Percentiles rank a stretch among this genome's conserved stretches.
Conservation (phyloP, 345 rosid genomes). For the Streptanthus diversifolius region DNA sequence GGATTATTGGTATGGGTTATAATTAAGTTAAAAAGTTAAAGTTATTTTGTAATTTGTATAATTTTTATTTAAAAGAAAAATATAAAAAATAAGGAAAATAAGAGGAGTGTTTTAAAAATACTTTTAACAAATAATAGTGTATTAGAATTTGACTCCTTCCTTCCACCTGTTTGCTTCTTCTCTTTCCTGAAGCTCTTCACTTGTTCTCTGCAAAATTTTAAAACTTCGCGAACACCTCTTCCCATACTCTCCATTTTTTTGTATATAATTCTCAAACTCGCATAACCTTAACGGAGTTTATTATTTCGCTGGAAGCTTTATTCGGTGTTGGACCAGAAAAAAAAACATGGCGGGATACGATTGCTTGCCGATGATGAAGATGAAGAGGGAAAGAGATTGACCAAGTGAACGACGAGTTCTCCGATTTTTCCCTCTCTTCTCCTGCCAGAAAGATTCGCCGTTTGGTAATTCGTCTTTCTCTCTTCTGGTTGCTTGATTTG, state of each 20-base stretch:
- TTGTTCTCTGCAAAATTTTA: neutral
- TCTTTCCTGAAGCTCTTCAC: too few relatives aligned
- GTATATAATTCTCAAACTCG: neutral
- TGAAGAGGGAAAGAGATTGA: constrained; percentile 61
- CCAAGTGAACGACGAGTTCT: constrained; percentile 65
- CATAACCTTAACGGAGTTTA: neutral
- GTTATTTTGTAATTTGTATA: too few relatives aligned
- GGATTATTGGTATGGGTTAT: too few relatives aligned
- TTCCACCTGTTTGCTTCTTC: too few relatives aligned
- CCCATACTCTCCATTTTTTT: neutral
- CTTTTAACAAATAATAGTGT: too few relatives aligned
- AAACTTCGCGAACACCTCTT: neutral
- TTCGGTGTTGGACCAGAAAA: too few relatives aligned
- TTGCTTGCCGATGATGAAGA: constrained; percentile 24
- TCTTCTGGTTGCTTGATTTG: neutral
- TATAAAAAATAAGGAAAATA: too few relatives aligned
- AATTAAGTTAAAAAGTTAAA: too few relatives aligned
- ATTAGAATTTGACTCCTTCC: too few relatives aligned
- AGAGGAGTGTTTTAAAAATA: too few relatives aligned
- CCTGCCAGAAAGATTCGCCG: constrained; percentile 81
- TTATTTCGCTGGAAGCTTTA: neutral
- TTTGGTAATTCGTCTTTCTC: constrained; percentile 41
- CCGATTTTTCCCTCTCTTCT: constrained; percentile 73
- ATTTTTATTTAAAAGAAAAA: too few relatives aligned
- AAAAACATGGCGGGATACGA: constrained; percentile 24